phyloP scores from a whole-genome alignment of 2,329 filamentous ascomycete genomes.

The Fusarium sarcochroum region DNA sequence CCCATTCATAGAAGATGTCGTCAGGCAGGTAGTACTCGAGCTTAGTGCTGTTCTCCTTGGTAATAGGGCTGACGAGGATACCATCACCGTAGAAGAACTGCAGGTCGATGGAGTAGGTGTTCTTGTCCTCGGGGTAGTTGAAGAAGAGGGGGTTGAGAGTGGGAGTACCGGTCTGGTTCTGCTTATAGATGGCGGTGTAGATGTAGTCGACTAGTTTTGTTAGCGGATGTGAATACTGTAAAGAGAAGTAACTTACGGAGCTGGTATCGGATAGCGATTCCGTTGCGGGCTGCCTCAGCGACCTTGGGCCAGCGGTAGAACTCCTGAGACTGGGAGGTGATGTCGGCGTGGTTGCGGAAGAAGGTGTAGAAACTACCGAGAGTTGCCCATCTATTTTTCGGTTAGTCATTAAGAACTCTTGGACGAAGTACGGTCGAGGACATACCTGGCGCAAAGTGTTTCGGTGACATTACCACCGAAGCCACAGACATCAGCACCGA shows the following conservation, averaged over 20 bases:
- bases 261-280: slow-evolving; percentile 77
- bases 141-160: slow-evolving; percentile 79
- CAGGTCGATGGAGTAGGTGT: slow-evolving; percentile 60
- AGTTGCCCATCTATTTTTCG: slow-evolving; percentile 68
- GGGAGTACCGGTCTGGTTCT: slow-evolving; percentile 73
- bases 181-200: slow-evolving; percentile 77
- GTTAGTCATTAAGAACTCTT: neutral
- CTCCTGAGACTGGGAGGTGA: slow-evolving; percentile 65
- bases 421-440: neutral
- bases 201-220: slow-evolving; percentile 72
- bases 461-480: slow-evolving; percentile 70
- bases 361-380: slow-evolving; percentile 78
- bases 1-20: slow-evolving; percentile 65
- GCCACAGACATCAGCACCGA: slow-evolving; percentile 82
- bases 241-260: slow-evolving; percentile 55
- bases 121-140: slow-evolving; percentile 68
- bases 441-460: slow-evolving; percentile 40
- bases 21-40: slow-evolving; percentile 63
- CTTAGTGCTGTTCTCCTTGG: slow-evolving; percentile 58
- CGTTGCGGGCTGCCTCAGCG: slow-evolving; percentile 72
- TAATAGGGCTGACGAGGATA: slow-evolving; percentile 63
- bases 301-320: slow-evolving; percentile 77
- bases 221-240: neutral
- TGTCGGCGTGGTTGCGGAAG: slow-evolving; percentile 75
- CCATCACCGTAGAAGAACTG: slow-evolving; percentile 65